Evolutionary conservation across 2,329 filamentous ascomycete species (phyloP).

Genomic region (Rutstroemia sp.): DNA sequence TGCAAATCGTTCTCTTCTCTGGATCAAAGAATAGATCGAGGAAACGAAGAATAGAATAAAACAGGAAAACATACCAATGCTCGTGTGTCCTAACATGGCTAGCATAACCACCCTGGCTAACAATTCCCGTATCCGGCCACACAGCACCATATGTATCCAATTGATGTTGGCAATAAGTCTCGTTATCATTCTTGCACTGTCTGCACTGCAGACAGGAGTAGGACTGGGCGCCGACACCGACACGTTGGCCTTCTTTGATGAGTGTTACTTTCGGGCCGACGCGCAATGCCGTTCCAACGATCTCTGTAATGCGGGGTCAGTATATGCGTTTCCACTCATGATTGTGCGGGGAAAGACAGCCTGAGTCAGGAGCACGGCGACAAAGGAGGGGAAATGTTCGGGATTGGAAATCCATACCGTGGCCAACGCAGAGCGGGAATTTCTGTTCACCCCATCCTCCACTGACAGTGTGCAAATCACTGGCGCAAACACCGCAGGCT

Average conservation of each 20-base stretch:
- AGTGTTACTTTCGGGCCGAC: conserved; percentile 59
- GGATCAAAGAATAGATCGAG: too few relatives aligned
- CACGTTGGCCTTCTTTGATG: conserved; percentile 44
- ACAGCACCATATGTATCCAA: conserved; percentile 42
- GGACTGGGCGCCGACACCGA: conserved; percentile 48
- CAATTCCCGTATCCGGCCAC: conserved; percentile 52
- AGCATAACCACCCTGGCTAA: conserved; percentile 57
- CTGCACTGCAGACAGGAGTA: conserved; percentile 47
- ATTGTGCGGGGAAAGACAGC: background rate
- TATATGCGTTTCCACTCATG: background rate
- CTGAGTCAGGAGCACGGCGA: too few relatives aligned
- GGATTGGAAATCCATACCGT: conserved; percentile 30
- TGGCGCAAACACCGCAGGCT: conserved; percentile 69
- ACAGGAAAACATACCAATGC: conserved; percentile 46
- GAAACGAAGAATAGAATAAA: background rate
- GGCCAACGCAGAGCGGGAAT: conserved; percentile 45
- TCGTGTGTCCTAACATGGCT: conserved; percentile 68
- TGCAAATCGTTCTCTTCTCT: background rate
- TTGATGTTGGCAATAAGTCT: conserved; percentile 46
- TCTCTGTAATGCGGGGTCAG: conserved; percentile 38
- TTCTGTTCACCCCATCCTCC: conserved; percentile 47
- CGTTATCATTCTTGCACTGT: conserved; percentile 47
- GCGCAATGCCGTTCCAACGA: conserved; percentile 60
- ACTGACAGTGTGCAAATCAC: conserved; percentile 63
- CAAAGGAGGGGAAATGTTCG: background rate